These are phyloP conservation scores for Penicillium sp. DNA, from an alignment of 2,329 filamentous ascomycete genomes.

Conservation along the genomic window DNA sequence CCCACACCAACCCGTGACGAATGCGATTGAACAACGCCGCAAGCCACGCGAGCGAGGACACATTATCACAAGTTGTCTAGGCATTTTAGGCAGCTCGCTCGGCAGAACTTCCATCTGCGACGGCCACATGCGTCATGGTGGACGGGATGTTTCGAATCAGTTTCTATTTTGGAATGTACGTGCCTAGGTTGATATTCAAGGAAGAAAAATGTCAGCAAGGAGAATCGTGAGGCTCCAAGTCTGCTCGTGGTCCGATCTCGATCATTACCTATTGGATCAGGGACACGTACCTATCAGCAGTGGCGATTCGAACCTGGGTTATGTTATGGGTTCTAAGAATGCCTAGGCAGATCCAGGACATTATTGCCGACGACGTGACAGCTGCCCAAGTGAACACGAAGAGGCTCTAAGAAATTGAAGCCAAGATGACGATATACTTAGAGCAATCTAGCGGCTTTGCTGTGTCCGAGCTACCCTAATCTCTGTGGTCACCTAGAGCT, in stretches of 20 bases:
- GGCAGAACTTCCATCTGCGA: not conserved
- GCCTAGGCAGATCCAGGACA: not conserved
- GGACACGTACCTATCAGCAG: not conserved
- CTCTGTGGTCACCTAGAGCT: not conserved
- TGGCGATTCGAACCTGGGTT: not conserved
- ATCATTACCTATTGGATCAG: not conserved
- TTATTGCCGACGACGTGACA: not conserved
- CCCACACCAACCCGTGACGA: conserved; percentile 5
- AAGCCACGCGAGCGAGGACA: conserved; percentile 4
- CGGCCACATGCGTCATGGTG: conserved; percentile 20
- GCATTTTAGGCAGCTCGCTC: not conserved
- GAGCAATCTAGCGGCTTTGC: conserved; percentile 13
- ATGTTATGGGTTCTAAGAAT: not conserved
- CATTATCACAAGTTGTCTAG: not conserved
- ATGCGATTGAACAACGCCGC: conserved; percentile 8
- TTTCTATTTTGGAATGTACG: not conserved
- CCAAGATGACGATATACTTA: not conserved
- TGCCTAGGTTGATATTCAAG: not conserved
- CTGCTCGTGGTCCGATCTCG: conserved; percentile 6
- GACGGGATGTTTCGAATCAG: not conserved
- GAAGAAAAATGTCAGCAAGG: not conserved
- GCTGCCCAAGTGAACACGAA: not conserved
- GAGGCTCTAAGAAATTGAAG: not conserved
- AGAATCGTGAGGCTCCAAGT: conserved; percentile 10
- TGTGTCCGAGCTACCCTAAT: not conserved